Base-by-base conservation (phyloP, 2,329 filamentous ascomycete species). In the Diaporthe capsici region DNA sequence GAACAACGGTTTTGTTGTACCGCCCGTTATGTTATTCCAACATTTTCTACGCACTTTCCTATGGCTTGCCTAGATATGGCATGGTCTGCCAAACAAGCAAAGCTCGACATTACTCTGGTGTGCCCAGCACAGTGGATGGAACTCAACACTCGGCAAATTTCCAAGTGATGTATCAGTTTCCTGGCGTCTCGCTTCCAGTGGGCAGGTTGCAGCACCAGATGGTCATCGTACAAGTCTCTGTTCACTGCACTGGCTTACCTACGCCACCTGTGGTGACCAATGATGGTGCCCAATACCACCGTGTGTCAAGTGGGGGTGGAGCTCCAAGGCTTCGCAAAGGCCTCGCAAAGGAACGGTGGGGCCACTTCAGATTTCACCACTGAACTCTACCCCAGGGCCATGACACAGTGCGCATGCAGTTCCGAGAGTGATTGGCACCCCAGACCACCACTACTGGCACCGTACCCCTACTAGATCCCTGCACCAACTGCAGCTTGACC, bases 391-490 rank as follows among this genome's bases (percentile, higher is more conserved):
- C 58, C 58, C 37, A 15, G 6, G n/a, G 22, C 22, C 20, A 61
- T 55, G 65, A 55, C 47, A 53, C 65, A 70, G 47, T 42, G 34
- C 37, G 65, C 65, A 39, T 55, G 58, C 58, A 55, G 22, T 28
- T 42, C 4, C 7, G 10, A 28, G 47, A 25, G 34, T 55, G 34
- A 55, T 42, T 65, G 44, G 10, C 15, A 65, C 42, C 12, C 42
- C 8, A 22, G 6, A 2, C 25, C 10, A 13, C 25, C 42, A 49
- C 20, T 22, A 34, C 34, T 47, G 39, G 42, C 49, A 28, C 15
- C n/a, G 13, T 8, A 55, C 28, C 65, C 65, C 65, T 70, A 28
- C n/a, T 9, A 9, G 2, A 55, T 15, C 65, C 65, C 65, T 70
- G 65, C 65, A 42, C 47, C 47, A 55, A 55, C 65, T 39, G 65